Percentiles rank a stretch among this genome's conserved stretches.
phyloP scores from a whole-genome alignment of 345 rosid species.

The Noccaea bulbosa region DNA sequence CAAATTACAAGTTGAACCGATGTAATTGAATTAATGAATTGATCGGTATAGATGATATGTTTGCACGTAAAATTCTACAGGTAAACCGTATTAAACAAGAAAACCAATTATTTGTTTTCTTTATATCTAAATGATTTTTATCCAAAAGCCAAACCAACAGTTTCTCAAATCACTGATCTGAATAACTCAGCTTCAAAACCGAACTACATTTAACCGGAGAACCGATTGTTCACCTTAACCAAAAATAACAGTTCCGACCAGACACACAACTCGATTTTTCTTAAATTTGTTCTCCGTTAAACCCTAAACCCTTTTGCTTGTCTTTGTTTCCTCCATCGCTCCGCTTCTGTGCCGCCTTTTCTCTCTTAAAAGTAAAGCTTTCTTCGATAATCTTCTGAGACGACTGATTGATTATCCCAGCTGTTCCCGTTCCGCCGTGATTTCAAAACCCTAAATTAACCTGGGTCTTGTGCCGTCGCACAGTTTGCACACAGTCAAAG shows the following conservation, averaged over 20 bases:
- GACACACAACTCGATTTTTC: too few relatives aligned
- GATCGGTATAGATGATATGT: too few relatives aligned
- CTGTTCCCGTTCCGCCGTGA: background rate
- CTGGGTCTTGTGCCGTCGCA: background rate
- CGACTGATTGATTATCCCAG: background rate
- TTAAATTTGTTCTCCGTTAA: background rate
- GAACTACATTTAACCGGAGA: background rate
- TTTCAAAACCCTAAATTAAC: constrained; percentile 11
- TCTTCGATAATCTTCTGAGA: background rate
- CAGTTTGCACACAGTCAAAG: constrained; percentile 2
- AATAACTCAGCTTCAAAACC: too few relatives aligned
- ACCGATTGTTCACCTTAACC: constrained; percentile 1
- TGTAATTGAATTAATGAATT: too few relatives aligned
- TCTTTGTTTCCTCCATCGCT: background rate
- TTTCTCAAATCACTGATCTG: too few relatives aligned
- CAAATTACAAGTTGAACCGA: background rate
- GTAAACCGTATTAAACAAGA: background rate
- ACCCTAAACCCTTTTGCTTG: constrained; percentile 29
- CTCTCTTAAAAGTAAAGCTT: background rate
- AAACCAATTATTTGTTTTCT: too few relatives aligned
- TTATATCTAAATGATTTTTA: too few relatives aligned
- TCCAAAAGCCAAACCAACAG: too few relatives aligned
- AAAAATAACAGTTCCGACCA: background rate
- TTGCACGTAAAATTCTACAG: background rate
- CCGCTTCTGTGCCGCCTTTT: constrained; percentile 26